A percentile compares a stretch with the other conserved stretches of the same genome.
Conservation (phyloP, 176 grass and related monocot genomes). For the Triticum turgidum region DNA sequence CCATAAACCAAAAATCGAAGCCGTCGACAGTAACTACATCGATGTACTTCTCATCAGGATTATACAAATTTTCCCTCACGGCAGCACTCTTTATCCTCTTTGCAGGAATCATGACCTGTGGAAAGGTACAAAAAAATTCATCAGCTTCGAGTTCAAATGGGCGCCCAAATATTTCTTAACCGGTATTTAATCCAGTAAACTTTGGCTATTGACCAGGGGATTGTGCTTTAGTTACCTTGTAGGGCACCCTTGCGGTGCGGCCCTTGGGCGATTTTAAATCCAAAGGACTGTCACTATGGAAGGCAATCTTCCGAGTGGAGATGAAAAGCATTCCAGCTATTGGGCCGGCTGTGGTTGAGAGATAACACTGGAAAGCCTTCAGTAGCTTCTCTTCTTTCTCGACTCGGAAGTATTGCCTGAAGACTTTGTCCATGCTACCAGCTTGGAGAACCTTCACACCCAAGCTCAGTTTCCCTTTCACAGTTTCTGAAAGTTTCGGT, state of each 20-base stretch:
- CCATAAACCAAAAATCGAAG: constrained; percentile 97
- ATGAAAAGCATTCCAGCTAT: constrained; percentile 82
- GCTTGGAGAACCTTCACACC: constrained; percentile 66
- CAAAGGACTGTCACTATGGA: constrained; percentile 69
- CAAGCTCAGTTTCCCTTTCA: constrained; percentile 66
- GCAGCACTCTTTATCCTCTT: constrained; percentile 55
- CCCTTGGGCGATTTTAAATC: constrained; percentile 53
- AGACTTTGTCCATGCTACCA: constrained; percentile 60
- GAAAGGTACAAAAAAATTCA: constrained; percentile 18
- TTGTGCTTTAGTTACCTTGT: constrained; percentile 64
- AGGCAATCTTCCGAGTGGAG: constrained; percentile 59
- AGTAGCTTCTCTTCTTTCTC: constrained; percentile 63
- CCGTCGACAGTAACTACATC: constrained; percentile 71
- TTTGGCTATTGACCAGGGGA: not conserved
- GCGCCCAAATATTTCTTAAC: not conserved
- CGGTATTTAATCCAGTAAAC: not conserved
- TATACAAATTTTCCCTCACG: constrained; percentile 60
- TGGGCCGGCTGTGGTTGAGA: constrained; percentile 85
- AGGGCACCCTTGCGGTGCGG: constrained; percentile 48
- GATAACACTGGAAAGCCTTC: constrained; percentile 82
- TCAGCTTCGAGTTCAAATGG: constrained; percentile 26
- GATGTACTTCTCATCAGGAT: constrained; percentile 82
- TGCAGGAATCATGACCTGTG: constrained; percentile 66
- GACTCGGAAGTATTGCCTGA: constrained; percentile 56
- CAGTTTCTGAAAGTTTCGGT: constrained; percentile 61